Evolutionary conservation across 352 stramenopile species (phyloP).

Genomic region (Vaucheria bursata): DNA sequence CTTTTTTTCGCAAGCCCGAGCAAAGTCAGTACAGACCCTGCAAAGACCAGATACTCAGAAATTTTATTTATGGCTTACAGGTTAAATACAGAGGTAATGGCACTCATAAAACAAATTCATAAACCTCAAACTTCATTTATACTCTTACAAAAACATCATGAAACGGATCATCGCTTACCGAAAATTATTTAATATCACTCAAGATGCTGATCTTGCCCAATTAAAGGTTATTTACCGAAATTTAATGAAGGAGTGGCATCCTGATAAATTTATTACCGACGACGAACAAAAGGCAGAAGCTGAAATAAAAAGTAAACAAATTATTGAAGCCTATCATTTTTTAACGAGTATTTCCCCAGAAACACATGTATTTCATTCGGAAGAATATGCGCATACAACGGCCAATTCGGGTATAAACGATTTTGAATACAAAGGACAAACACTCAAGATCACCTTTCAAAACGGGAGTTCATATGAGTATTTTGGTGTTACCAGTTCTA

Average conservation of each 20-base stretch:
- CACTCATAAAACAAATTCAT: too few relatives aligned
- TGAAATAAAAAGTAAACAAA: neutral
- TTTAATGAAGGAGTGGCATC: neutral
- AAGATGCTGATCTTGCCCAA: neutral
- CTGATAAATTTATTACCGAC: neutral
- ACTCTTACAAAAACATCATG: neutral
- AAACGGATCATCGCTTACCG: neutral
- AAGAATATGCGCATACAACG: neutral
- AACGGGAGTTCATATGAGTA: neutral
- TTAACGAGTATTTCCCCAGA: neutral
- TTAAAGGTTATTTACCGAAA: constrained; percentile 1
- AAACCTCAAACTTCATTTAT: too few relatives aligned
- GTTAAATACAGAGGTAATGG: too few relatives aligned
- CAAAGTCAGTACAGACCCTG: too few relatives aligned
- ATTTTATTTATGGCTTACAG: too few relatives aligned
- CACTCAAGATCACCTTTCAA: neutral
- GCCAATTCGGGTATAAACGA: neutral
- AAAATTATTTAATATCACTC: neutral
- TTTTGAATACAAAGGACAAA: neutral
- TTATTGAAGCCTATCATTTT: constrained; percentile 3
- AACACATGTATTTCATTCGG: neutral
- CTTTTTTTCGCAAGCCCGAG: too few relatives aligned
- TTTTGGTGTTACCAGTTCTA: neutral
- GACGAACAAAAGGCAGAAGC: neutral
- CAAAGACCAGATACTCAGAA: too few relatives aligned